Evolutionary conservation across 164 flowering plant genomes (phyloP), one percentile per base, ranked within the genome.

Genomic region (Tetrastigma voinierianum): DNA sequence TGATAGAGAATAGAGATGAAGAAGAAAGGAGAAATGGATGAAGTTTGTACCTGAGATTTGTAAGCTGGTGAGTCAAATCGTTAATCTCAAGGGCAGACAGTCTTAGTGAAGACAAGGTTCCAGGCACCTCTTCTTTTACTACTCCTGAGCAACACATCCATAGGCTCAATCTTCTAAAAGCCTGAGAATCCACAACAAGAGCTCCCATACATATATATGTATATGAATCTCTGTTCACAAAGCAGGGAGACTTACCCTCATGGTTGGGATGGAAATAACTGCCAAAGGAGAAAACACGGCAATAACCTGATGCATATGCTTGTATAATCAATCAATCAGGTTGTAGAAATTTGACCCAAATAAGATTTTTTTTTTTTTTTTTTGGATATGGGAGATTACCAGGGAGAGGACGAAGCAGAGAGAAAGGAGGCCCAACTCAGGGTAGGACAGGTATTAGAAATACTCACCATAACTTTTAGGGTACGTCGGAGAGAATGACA

Each of bases 51-150:
- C 72, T 72, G 47, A 67, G 63, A 45, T 40, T 67, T 32, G 18
- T 21, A 25, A 72, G 68, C 20, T 62, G 52, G n/a, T 51, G 64
- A 18, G 68, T 64, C 59, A 72, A 16, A 23, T 68, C 68, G 25
- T 59, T 58, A 9, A 72, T 49, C 71, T 72, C 76, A 10, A 62
- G 24, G 10, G 55, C 54, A 12, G 71, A 72, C 2, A 67, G 76
- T 55, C 59, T 72, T 54, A 72, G 60, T 11, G 68, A 68, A 24
- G 40, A 67, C 49, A 72, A 51, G 44, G 76, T 72, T 51, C 76
- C 72, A 4, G 68, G 72, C 1, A 68, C 76, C 25, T 72, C 76
- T 51, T 53, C 54, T 0, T 68, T 52, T 3, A 59, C 71, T 4
- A 67, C 61, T 14, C 2, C 59, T 59, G 44, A 60, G 47, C 46